Percentiles rank a stretch among this genome's conserved stretches.
These are phyloP conservation scores for Prunus yedoensis DNA, from an alignment of 331 rosid species.

Conservation along the genomic window DNA sequence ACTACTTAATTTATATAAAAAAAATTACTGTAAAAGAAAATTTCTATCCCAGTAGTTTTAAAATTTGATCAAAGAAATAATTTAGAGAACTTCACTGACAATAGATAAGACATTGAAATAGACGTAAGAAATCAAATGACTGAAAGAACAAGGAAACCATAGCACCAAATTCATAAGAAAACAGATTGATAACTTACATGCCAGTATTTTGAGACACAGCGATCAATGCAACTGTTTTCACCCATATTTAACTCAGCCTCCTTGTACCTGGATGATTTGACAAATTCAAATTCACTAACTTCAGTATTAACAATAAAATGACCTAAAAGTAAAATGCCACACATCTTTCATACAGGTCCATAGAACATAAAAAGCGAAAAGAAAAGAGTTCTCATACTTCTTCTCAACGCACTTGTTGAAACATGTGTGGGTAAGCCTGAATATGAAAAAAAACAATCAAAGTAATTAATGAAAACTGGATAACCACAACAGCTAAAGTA, in stretches of 20 bases:
- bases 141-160: background rate
- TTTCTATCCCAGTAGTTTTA: background rate
- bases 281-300: background rate
- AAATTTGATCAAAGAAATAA: background rate
- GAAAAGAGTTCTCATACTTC: slow-evolving; percentile 47
- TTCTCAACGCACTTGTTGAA: slow-evolving; percentile 91
- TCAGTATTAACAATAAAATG: background rate
- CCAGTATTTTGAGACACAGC: slow-evolving; percentile 98
- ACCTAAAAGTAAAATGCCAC: background rate
- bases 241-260: slow-evolving; percentile 97
- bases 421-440: slow-evolving; percentile 93
- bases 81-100: background rate
- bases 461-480: background rate
- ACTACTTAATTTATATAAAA: no score
- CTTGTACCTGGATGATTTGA: slow-evolving; percentile 66
- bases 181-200: slow-evolving; percentile 54
- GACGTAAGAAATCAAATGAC: background rate
- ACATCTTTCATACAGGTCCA: background rate
- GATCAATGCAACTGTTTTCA: slow-evolving; percentile 96
- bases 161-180: slow-evolving; percentile 6
- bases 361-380: slow-evolving; percentile 4
- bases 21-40: background rate
- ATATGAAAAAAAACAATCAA: slow-evolving; percentile 1
- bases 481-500: background rate
- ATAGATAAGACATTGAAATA: background rate